Percentiles rank a stretch among this genome's conserved stretches.
Conservation (phyloP, 768 basidiomycete genomes). For the Termitomyces sp. region DNA sequence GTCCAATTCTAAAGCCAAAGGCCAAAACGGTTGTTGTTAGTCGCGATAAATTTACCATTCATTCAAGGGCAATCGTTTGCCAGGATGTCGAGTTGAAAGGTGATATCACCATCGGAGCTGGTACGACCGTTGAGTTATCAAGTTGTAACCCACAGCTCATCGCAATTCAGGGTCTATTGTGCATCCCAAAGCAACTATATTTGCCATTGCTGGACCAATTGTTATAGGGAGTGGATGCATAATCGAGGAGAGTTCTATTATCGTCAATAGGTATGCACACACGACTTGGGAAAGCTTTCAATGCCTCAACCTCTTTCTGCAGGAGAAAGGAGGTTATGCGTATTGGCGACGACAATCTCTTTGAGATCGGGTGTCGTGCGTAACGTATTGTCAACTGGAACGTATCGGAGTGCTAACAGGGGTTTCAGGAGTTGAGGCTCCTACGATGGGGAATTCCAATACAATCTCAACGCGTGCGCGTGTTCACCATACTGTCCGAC, state of each 20-base stretch:
- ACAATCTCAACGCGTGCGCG: slow-evolving; percentile 81
- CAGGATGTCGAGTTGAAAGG: slow-evolving; percentile 94
- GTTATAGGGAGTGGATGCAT: slow-evolving; percentile 85
- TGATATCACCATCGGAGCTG: slow-evolving; percentile 87
- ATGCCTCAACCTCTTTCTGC: neutral
- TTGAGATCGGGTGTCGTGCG: slow-evolving; percentile 91
- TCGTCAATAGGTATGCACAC: slow-evolving; percentile 71
- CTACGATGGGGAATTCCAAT: slow-evolving; percentile 80
- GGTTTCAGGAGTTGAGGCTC: slow-evolving; percentile 75
- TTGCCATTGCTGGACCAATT: slow-evolving; percentile 88
- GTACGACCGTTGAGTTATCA: slow-evolving; percentile 24
- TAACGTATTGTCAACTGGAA: slow-evolving; percentile 15
- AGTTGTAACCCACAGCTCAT: neutral
- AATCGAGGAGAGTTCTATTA: slow-evolving; percentile 85
- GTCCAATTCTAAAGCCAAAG: neutral
- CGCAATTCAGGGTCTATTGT: slow-evolving; percentile 60
- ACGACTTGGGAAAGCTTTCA: neutral
- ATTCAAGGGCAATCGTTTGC: slow-evolving; percentile 86
- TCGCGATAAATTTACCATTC: slow-evolving; percentile 85
- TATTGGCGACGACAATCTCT: slow-evolving; percentile 90
- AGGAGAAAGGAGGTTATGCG: slow-evolving; percentile 83
- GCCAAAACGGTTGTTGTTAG: slow-evolving; percentile 29
- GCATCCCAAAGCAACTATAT: slow-evolving; percentile 91
- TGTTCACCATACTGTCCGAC: slow-evolving; percentile 76
- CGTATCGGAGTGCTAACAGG: neutral